Conservation (phyloP, 306 rosid species). For the Clitoria ternatea region DNA sequence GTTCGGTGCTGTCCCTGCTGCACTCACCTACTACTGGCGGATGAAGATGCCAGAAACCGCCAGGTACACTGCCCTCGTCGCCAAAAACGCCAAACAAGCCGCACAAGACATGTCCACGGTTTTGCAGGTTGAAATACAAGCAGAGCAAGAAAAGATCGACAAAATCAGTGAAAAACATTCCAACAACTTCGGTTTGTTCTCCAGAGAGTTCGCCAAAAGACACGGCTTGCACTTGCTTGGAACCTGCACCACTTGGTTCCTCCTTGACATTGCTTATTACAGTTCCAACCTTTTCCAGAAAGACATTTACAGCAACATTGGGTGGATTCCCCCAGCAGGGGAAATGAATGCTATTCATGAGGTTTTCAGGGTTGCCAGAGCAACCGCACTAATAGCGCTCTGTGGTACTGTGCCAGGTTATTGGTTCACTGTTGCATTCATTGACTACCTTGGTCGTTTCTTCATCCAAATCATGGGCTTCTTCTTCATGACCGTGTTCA, state of each 20-base stretch:
- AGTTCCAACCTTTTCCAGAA: slow-evolving; percentile 35
- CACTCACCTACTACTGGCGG: slow-evolving; percentile 31
- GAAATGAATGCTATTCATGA: slow-evolving; percentile 34
- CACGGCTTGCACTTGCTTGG: slow-evolving; percentile 31
- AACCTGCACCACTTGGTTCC: slow-evolving; percentile 31
- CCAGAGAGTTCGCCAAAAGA: background rate
- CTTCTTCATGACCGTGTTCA: slow-evolving; percentile 34
- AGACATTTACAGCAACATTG: slow-evolving; percentile 18
- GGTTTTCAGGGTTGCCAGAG: slow-evolving; percentile 27
- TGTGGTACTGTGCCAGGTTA: slow-evolving; percentile 34
- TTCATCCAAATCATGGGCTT: slow-evolving; percentile 32
- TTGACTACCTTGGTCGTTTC: slow-evolving; percentile 20
- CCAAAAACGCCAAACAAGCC: slow-evolving; percentile 27
- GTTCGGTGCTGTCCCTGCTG: slow-evolving; percentile 34
- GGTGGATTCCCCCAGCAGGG: slow-evolving; percentile 28
- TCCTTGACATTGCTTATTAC: slow-evolving; percentile 29
- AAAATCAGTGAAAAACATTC: too few species aligned
- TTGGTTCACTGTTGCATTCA: slow-evolving; percentile 37
- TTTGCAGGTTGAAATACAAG: slow-evolving; percentile 16
- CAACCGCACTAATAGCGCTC: slow-evolving; percentile 24
- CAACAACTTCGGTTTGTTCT: slow-evolving; percentile 23
- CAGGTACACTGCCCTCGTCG: slow-evolving; percentile 31
- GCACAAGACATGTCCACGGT: slow-evolving; percentile 33
- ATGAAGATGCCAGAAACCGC: slow-evolving; percentile 40
- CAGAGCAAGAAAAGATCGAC: slow-evolving; percentile 11